phyloP scores from a whole-genome alignment of 305 asterid genomes.

The Solanum hybrid region DNA sequence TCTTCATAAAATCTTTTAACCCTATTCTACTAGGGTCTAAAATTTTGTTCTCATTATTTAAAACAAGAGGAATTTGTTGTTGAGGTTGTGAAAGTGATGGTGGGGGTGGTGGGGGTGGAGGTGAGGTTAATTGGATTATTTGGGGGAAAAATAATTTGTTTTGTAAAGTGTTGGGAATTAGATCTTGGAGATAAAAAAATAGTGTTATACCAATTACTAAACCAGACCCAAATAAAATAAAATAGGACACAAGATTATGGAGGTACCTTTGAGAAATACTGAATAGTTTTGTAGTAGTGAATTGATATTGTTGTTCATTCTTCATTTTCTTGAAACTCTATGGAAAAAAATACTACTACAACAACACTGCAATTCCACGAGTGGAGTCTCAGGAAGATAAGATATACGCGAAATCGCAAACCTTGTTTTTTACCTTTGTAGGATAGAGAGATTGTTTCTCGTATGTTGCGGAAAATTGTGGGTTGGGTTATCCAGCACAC shows the following conservation, averaged over 20 bases:
- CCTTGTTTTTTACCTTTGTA: background rate
- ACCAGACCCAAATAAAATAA: slow-evolving; percentile 60
- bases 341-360: background rate
- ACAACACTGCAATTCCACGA: background rate
- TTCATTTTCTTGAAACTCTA: slow-evolving; percentile 9
- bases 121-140: background rate
- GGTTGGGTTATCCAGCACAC: background rate
- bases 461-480: background rate
- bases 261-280: slow-evolving; percentile 13
- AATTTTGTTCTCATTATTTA: background rate
- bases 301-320: slow-evolving; percentile 24
- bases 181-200: slow-evolving; percentile 35
- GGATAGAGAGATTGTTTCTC: background rate
- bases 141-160: slow-evolving; percentile 19
- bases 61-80: background rate
- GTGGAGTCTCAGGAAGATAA: background rate
- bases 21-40: background rate
- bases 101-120: background rate
- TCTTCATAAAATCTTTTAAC: slow-evolving; percentile 19
- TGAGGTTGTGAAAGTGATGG: slow-evolving; percentile 4
- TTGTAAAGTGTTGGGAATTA: slow-evolving; percentile 22
- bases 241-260: slow-evolving; percentile 34
- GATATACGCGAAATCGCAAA: background rate
- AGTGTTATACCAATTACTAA: slow-evolving; percentile 48
- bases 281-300: slow-evolving; percentile 12